Evolutionary conservation across 1,284 basidiomycete genomes (phyloP).

Genomic region (Cerioporus squamosus): DNA sequence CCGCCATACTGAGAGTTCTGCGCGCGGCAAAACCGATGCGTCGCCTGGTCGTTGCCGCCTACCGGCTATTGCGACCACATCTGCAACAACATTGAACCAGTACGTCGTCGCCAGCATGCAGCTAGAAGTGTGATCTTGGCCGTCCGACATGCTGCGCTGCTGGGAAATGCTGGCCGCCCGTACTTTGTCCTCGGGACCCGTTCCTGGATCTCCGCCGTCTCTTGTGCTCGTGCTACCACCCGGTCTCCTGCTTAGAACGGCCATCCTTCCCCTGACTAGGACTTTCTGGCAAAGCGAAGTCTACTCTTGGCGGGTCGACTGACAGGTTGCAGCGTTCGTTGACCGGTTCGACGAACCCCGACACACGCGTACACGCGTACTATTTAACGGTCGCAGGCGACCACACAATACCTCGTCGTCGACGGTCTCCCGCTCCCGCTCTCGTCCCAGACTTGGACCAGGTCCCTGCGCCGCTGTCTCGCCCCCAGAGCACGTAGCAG

Average conservation of each 20-base stretch:
- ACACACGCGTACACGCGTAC: too few relatives aligned
- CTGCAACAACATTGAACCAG: too few relatives aligned
- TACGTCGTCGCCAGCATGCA: too few relatives aligned
- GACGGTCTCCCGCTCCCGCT: conserved; percentile 6
- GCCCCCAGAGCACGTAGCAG: background rate
- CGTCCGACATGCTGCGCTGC: background rate
- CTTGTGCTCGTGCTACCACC: background rate
- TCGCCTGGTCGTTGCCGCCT: too few relatives aligned
- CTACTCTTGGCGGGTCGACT: background rate
- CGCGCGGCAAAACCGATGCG: too few relatives aligned
- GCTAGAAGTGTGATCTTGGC: too few relatives aligned
- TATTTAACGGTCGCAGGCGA: conserved; percentile 18
- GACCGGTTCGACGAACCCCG: too few relatives aligned
- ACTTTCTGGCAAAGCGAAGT: too few relatives aligned
- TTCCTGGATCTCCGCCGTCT: conserved; percentile 4
- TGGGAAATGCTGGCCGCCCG: background rate
- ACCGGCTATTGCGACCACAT: too few relatives aligned
- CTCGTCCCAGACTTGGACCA: background rate
- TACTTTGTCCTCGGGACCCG: conserved; percentile 9
- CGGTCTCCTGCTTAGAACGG: background rate
- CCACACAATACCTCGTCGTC: background rate
- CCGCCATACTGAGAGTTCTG: too few relatives aligned
- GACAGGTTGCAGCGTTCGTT: background rate
- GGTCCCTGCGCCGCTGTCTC: background rate
- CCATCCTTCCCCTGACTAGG: background rate